Evolutionary conservation across 2,329 filamentous ascomycete species (phyloP), one percentile per base, ranked within the genome.

Genomic region (Coniochaeta ligniaria): DNA sequence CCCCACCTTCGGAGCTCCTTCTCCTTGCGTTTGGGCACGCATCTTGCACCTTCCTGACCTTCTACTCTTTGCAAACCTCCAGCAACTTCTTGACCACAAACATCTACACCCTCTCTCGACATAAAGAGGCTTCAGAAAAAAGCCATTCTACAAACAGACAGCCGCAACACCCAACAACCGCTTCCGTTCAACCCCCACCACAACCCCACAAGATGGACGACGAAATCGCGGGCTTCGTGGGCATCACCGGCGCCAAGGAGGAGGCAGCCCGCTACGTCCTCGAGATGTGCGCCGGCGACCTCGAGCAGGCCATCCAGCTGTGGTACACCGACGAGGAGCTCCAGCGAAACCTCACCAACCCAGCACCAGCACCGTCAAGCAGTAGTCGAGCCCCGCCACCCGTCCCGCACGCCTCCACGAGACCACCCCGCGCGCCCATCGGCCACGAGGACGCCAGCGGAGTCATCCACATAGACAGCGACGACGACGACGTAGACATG

Each of bases 281-380:
- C 56, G 84, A 90, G 67, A 83, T 99, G 71, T 88, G 92, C n/a
- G 89, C 91, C 67, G 87, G 87, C 69, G 89, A 96, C 71, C 79
- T 94, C 58, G 87, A 92, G 74, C 89, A 94, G 70, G 95, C 95
- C 28, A 88, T 97, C 68, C 86, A 91, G 70, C 86, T 98, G 14
- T 99, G 87, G 77, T 98, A 92, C 74, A 92, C 96, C 70, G 95
- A 90, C 71, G 91, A 90, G 50, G 92, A 94, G 56, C 84, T 88
- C 63, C 85, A 81, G 66, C 76, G 76, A 50, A 75, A 74, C 61
- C 73, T 83, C 61, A 70, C 69, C 54, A 71, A 75, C 57, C 71
- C 78, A 16, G 65, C 75, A 22, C 64, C 61, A 5, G 31, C 60
- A 1, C 57, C 65, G 9, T 41, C 61, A 14, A 59, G 43, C 31